Evolutionary conservation across 345 rosid species (phyloP).

Genomic region (Hevea brasiliensis): DNA sequence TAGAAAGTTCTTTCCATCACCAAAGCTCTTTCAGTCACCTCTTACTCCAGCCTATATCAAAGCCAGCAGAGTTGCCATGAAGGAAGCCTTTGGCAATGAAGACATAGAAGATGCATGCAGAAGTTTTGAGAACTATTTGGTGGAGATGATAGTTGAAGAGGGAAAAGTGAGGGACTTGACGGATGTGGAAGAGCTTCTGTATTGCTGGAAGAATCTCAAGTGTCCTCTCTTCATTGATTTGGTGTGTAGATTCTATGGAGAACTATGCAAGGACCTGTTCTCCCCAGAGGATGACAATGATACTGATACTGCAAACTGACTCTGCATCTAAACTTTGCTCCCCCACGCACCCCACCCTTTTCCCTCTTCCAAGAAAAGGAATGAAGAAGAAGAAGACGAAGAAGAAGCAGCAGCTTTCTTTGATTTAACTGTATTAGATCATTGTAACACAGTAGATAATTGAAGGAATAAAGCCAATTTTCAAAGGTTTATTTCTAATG

Average conservation of each 20-base stretch:
- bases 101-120: slow-evolving; percentile 74
- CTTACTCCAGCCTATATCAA: slow-evolving; percentile 46
- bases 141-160: slow-evolving; percentile 76
- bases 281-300: slow-evolving; percentile 20
- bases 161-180: slow-evolving; percentile 67
- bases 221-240: slow-evolving; percentile 69
- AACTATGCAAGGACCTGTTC: slow-evolving; percentile 70
- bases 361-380: too few relatives aligned
- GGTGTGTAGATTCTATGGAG: slow-evolving; percentile 77
- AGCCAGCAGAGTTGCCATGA: slow-evolving; percentile 22
- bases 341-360: neutral
- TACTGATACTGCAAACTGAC: neutral
- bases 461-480: slow-evolving; percentile 5
- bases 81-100: slow-evolving; percentile 25
- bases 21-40: slow-evolving; percentile 46
- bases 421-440: neutral
- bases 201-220: slow-evolving; percentile 80
- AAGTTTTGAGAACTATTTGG: slow-evolving; percentile 81
- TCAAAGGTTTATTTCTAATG: neutral
- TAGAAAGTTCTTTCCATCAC: slow-evolving; percentile 40
- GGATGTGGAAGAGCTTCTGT: slow-evolving; percentile 87
- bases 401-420: neutral
- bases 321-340: neutral
- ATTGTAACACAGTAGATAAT: neutral
- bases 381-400: too few relatives aligned